Evolutionary conservation across 352 stramenopile species (phyloP).

Genomic region (Pythium utonaiense): DNA sequence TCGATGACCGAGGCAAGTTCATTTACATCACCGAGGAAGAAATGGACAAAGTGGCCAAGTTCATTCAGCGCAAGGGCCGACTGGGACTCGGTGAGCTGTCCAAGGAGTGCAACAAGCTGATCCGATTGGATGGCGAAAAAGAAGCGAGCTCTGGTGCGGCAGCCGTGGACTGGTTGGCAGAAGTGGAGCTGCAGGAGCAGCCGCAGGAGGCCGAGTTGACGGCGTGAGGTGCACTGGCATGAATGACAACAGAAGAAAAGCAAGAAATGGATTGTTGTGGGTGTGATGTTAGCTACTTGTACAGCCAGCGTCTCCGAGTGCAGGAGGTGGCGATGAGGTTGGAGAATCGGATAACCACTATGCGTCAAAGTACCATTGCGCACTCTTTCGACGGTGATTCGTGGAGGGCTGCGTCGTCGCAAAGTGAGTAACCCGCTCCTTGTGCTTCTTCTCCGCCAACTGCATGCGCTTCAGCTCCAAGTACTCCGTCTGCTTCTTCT

Average conservation of each 20-base stretch:
- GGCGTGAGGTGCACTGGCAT: not conserved
- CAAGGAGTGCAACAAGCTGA: slow-evolving; percentile 79
- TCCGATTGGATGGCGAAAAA: slow-evolving; percentile 50
- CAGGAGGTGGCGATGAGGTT: not conserved
- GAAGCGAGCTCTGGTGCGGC: slow-evolving; percentile 19
- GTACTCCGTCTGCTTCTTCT: slow-evolving; percentile 62
- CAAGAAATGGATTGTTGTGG: not conserved
- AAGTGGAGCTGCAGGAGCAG: slow-evolving; percentile 21
- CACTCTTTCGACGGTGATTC: slow-evolving; percentile 70
- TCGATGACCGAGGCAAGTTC: slow-evolving; percentile 80
- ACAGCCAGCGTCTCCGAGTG: not conserved
- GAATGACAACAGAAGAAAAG: slow-evolving; percentile 5
- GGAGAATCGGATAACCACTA: slow-evolving; percentile 19
- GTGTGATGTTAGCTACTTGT: not conserved
- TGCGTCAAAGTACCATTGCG: slow-evolving; percentile 83
- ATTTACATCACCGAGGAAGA: slow-evolving; percentile 79
- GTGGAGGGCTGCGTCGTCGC: slow-evolving; percentile 36
- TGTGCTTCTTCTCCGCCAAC: slow-evolving; percentile 68
- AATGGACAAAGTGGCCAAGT: slow-evolving; percentile 71
- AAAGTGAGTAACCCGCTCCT: slow-evolving; percentile 62
- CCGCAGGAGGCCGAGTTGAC: slow-evolving; percentile 9
- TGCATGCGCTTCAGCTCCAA: slow-evolving; percentile 80
- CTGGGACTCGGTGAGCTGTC: slow-evolving; percentile 58
- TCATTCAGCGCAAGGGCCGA: slow-evolving; percentile 63
- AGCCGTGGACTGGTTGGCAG: slow-evolving; percentile 35